Percentiles rank a stretch among this genome's conserved stretches.
These are phyloP conservation scores for Vitis labrusca DNA, from an alignment of 164 flowering plant genomes.

Conservation along the genomic window DNA sequence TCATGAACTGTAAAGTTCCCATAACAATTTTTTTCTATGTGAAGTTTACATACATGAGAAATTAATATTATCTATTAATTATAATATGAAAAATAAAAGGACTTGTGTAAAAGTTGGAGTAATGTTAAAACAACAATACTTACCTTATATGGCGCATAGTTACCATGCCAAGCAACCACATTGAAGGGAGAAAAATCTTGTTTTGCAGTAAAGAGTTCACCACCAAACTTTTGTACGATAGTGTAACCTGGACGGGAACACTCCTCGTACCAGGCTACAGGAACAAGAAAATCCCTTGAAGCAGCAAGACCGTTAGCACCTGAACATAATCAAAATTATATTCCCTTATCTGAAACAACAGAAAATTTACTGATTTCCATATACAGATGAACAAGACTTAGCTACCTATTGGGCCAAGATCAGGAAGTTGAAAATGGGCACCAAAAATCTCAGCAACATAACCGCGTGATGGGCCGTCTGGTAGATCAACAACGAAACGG, in stretches of 20 bases:
- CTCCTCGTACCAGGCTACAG: constrained; percentile 82
- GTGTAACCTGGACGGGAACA: constrained; percentile 55
- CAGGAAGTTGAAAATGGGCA: constrained; percentile 91
- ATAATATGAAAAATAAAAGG: too few species aligned
- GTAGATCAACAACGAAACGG: constrained; percentile 69
- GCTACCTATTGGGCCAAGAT: constrained; percentile 94
- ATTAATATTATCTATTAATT: too few species aligned
- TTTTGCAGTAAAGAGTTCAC: constrained; percentile 84
- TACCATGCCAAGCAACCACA: constrained; percentile 99
- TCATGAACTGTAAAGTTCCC: too few species aligned
- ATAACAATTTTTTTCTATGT: too few species aligned
- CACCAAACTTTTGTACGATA: constrained; percentile 87
- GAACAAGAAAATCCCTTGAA: constrained; percentile 86
- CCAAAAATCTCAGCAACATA: constrained; percentile 93
- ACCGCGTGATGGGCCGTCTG: constrained; percentile 94
- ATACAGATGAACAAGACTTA: constrained; percentile 4
- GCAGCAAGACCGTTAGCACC: constrained; percentile 99
- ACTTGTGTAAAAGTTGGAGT: not conserved
- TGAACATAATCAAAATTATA: constrained; percentile 21
- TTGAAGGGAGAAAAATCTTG: constrained; percentile 98
- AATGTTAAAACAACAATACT: not conserved
- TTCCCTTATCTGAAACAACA: not conserved
- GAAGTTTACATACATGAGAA: too few species aligned
- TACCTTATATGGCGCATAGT: constrained; percentile 95
- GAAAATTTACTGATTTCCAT: not conserved